Percentiles rank a stretch among this genome's conserved stretches.
Evolutionary conservation across 768 basidiomycete species (phyloP).

Genomic region (Brasilioporus rufonigricans): DNA sequence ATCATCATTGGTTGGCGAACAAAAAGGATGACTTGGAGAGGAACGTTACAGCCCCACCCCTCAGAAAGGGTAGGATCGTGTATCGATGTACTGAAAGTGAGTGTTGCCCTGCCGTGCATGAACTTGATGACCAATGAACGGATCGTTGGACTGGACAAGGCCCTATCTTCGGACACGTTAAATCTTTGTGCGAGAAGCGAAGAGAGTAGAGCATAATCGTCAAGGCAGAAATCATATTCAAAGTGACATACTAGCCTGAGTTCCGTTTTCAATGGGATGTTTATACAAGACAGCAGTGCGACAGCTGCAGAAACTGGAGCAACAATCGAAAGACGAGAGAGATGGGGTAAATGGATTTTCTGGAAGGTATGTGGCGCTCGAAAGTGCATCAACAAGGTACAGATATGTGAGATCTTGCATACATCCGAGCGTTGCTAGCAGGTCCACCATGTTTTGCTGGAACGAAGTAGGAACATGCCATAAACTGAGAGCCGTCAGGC

Average conservation of each 20-base stretch:
- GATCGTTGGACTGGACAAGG: background rate
- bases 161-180: background rate
- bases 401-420: slow-evolving; percentile 36
- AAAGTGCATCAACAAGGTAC: slow-evolving; percentile 26
- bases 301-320: slow-evolving; percentile 4
- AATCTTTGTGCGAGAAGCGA: background rate
- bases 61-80: background rate
- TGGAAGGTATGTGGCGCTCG: background rate
- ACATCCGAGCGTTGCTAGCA: slow-evolving; percentile 32
- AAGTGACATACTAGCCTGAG: background rate
- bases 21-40: background rate
- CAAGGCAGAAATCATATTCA: background rate
- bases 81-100: background rate
- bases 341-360: background rate
- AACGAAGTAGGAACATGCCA: slow-evolving; percentile 17
- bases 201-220: background rate
- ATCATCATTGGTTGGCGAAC: slow-evolving; percentile 17
- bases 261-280: background rate
- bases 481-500: slow-evolving; percentile 37
- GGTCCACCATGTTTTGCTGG: slow-evolving; percentile 28
- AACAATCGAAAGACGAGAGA: slow-evolving; percentile 2
- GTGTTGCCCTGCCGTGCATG: fast-evolving
- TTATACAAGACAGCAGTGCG: background rate
- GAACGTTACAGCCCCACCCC: background rate
- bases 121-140: background rate